phyloP scores from a whole-genome alignment of 352 stramenopile genomes.

The Blastocystis hominis region DNA sequence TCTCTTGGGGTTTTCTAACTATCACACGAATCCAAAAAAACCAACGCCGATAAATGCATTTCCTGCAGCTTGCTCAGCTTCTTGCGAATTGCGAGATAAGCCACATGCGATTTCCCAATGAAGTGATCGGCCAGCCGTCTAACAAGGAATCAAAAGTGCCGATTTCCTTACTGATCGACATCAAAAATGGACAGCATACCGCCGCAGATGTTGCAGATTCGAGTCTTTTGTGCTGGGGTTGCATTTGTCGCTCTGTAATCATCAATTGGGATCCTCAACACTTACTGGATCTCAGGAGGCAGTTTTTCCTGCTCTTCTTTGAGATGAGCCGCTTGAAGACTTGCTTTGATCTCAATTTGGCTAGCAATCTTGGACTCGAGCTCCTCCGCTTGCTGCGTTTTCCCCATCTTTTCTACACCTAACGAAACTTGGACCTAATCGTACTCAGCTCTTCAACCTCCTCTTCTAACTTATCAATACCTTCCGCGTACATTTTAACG shows the following conservation, averaged over 20 bases:
- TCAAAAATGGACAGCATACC: conserved; percentile 53
- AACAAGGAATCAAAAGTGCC: background rate
- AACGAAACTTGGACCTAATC: background rate
- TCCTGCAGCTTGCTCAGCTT: conserved; percentile 34
- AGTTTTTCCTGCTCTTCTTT: conserved; percentile 36
- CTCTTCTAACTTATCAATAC: conserved; percentile 27
- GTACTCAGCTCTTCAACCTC: conserved; percentile 35
- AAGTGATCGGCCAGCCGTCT: conserved; percentile 55
- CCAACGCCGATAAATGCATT: background rate
- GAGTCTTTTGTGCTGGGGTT: conserved; percentile 34
- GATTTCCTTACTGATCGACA: conserved; percentile 14
- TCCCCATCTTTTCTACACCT: conserved; percentile 42
- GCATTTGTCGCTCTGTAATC: conserved; percentile 1
- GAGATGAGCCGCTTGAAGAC: conserved; percentile 8
- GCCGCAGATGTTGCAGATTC: conserved; percentile 54
- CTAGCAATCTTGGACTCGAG: background rate
- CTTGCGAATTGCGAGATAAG: conserved; percentile 52
- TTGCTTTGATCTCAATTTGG: conserved; percentile 28
- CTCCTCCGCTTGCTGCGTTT: background rate
- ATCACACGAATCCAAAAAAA: background rate
- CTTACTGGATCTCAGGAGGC: background rate
- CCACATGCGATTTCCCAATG: conserved; percentile 42
- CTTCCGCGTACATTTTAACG: background rate
- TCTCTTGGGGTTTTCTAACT: background rate
- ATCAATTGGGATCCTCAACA: background rate